A percentile compares a stretch with the other conserved stretches of the same genome.
Evolutionary conservation across 2,329 filamentous ascomycete species (phyloP).

Genomic region (Coniochaeta pulveracea): DNA sequence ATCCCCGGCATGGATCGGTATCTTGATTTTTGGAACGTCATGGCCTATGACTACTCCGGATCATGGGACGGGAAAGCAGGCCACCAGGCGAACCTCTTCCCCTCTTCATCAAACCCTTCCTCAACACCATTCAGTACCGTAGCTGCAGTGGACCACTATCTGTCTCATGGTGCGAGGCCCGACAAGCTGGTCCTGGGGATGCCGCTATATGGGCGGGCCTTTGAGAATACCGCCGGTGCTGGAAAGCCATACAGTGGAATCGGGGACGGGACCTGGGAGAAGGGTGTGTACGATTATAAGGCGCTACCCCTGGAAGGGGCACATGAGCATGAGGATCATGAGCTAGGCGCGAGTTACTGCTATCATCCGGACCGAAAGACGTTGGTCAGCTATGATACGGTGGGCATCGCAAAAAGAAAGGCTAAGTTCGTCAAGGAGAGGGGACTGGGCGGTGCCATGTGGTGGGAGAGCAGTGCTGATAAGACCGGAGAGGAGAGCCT

Average conservation of each 20-base stretch:
- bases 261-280: conserved; percentile 74
- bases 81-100: conserved; percentile 73
- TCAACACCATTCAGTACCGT: conserved; percentile 71
- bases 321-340: conserved; percentile 50
- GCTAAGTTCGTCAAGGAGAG: conserved; percentile 55
- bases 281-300: conserved; percentile 83
- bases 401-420: conserved; percentile 56
- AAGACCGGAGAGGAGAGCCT: conserved; percentile 53
- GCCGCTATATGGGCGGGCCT: conserved; percentile 84
- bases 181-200: conserved; percentile 80
- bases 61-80: conserved; percentile 63
- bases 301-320: conserved; percentile 60
- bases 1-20: conserved; percentile 52
- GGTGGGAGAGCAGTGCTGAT: conserved; percentile 87
- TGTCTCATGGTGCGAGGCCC: conserved; percentile 47
- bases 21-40: conserved; percentile 69
- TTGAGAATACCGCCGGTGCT: conserved; percentile 64
- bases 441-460: conserved; percentile 83
- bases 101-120: conserved; percentile 40
- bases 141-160: conserved; percentile 61
- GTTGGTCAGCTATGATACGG: conserved; percentile 73
- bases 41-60: conserved; percentile 84
- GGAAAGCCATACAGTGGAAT: conserved; percentile 60
- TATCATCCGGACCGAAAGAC: conserved; percentile 52
- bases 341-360: conserved; percentile 63